A percentile compares a stretch with the other conserved stretches of the same genome.
These are phyloP conservation scores for Metschnikowia colocasiae DNA, from an alignment of 805 yeast species.

Conservation along the genomic window DNA sequence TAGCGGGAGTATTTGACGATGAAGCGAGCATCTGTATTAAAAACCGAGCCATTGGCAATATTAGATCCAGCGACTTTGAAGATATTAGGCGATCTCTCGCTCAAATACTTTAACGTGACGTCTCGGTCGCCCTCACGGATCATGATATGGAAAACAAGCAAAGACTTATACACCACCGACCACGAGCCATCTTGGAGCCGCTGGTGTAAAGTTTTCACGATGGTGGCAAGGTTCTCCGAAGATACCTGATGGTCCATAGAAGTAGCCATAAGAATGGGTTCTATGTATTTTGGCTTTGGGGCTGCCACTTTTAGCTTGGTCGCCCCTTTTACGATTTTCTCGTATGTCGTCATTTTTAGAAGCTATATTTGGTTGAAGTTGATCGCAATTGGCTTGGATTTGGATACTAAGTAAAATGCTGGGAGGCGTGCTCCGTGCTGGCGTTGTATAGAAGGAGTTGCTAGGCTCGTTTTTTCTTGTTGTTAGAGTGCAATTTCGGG, in stretches of 20 bases:
- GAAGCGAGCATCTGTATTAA: slow-evolving; percentile 48
- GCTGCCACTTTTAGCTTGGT: slow-evolving; percentile 73
- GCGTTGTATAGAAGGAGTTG: not conserved
- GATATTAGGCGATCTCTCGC: slow-evolving; percentile 45
- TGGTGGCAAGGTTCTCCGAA: slow-evolving; percentile 56
- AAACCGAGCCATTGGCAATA: slow-evolving; percentile 37
- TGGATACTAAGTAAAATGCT: not conserved
- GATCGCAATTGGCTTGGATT: not conserved
- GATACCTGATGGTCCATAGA: slow-evolving; percentile 42
- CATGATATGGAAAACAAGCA: slow-evolving; percentile 85
- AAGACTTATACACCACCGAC: slow-evolving; percentile 85
- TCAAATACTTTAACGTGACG: slow-evolving; percentile 61
- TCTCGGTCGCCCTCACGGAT: slow-evolving; percentile 86
- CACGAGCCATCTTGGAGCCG: slow-evolving; percentile 80
- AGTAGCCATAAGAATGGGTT: slow-evolving; percentile 80
- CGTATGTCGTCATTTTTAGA: slow-evolving; percentile 35
- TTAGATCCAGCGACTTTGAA: slow-evolving; percentile 41
- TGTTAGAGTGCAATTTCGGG: slow-evolving; percentile 2
- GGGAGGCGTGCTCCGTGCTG: not conserved
- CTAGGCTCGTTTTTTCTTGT: slow-evolving; percentile 5
- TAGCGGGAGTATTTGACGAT: slow-evolving; percentile 70
- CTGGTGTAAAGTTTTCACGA: slow-evolving; percentile 58
- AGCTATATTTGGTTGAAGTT: too few relatives aligned
- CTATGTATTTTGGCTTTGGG: slow-evolving; percentile 95
- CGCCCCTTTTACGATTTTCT: slow-evolving; percentile 66